Evolutionary conservation across 495 filamentous ascomycete genomes (phyloP), one percentile per base, ranked within the genome.

Genomic region (Penicillium macrosclerotiorum): DNA sequence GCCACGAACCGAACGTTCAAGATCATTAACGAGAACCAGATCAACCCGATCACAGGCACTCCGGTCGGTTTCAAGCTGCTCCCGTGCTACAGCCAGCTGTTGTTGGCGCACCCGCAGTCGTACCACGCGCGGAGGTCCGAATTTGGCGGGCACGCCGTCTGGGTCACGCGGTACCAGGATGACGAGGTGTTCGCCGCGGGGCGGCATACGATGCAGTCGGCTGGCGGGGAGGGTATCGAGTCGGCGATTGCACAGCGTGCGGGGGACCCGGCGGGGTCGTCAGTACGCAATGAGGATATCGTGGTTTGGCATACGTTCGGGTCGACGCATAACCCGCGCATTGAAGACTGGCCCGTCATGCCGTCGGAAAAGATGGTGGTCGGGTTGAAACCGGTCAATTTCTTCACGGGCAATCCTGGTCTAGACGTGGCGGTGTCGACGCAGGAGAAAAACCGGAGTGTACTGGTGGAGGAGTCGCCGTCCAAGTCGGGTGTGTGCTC

Each of bases 171-270:
- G 1, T 85, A 95, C 56, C 64, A 69, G 8, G 91, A 95, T 40
- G 78, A 76, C 2, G 90, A 96, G 68, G 65, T 93, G 5, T 96
- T 79, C 57, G 77, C 90, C 0, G 82, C 84, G 4, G 91, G 91
- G 0, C 69, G 79, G 47, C 92, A 89, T 59, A 96, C 91, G 1
- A 95, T 91, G 60, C 91, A 96, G 67, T 84, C 79, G 3, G n/a
- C 29, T 8, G 81, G 78, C 4, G 87, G 83, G 0, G 64, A 68
- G 8, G 70, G 68, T 0, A 52, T 72, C 9, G 38, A 32, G 0
- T 56, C 54, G 4, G 37, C 30, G 26, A 64, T 58, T 27, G 24
- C 31, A 7, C 8, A 25, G 26, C 62, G 60, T 7, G 38, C 24
- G 19, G 19, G 14, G 3, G 36, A 45, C 2, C 18, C 25, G 8